Evolutionary conservation across 768 basidiomycete genomes (phyloP).

Genomic region (Lactifluus rugatus): DNA sequence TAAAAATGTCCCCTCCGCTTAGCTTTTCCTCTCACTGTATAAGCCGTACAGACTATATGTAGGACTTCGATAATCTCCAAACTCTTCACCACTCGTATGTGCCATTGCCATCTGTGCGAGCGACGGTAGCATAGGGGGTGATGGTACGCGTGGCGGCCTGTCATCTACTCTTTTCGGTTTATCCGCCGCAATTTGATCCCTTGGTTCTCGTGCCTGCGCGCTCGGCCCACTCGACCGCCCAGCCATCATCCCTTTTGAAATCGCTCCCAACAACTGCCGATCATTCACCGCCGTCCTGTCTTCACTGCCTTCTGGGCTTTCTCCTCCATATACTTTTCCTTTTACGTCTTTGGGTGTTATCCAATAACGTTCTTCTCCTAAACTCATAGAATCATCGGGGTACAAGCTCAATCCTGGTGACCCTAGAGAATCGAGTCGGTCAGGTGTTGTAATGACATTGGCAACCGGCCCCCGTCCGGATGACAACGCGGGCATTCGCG

Average conservation of each 20-base stretch:
- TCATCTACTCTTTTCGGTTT: conserved; percentile 36
- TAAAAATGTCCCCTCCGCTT: conserved; percentile 21
- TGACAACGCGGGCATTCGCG: conserved; percentile 13
- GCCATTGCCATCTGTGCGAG: conserved; percentile 69
- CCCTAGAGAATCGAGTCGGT: conserved; percentile 24
- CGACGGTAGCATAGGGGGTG: conserved; percentile 64
- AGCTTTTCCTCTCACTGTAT: conserved; percentile 56
- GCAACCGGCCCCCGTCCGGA: conserved; percentile 27
- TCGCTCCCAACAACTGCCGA: background rate
- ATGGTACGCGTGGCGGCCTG: conserved; percentile 70
- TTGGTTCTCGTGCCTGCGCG: conserved; percentile 5
- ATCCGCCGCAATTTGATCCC: conserved; percentile 27
- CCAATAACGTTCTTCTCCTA: conserved; percentile 33
- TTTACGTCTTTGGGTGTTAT: conserved; percentile 19
- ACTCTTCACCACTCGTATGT: conserved; percentile 51
- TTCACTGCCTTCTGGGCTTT: conserved; percentile 21
- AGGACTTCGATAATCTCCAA: conserved; percentile 62
- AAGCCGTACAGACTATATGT: conserved; percentile 77
- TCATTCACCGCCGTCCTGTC: background rate
- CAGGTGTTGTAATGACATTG: conserved; percentile 26
- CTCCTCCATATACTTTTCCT: conserved; percentile 1
- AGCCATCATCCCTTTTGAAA: background rate
- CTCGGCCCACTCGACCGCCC: conserved; percentile 6
- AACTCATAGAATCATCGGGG: conserved; percentile 64
- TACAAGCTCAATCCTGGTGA: conserved; percentile 57